Evolutionary conservation across 1,139 yeast species (phyloP).

Genomic region (Zygoascus meyerae): DNA sequence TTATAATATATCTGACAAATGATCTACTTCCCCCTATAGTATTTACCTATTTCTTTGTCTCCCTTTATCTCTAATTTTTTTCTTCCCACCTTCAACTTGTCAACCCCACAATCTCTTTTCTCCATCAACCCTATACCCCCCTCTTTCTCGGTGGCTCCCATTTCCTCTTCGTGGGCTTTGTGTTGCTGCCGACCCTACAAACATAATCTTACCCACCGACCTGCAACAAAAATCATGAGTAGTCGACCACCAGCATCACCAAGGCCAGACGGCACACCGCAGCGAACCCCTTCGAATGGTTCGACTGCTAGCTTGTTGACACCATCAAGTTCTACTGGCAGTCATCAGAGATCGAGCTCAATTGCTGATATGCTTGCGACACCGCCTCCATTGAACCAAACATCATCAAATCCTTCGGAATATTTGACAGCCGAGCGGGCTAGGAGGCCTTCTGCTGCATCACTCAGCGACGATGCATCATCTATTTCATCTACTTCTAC

Average conservation of each 20-base stretch:
- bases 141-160: too few relatives aligned
- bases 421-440: constrained; percentile 1
- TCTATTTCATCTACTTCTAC: constrained; percentile 24
- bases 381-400: constrained; percentile 60
- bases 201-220: background rate
- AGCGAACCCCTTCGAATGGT: constrained; percentile 5
- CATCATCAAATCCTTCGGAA: constrained; percentile 8
- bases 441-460: constrained; percentile 9
- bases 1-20: too few relatives aligned
- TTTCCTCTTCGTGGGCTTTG: background rate
- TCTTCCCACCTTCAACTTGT: too few relatives aligned
- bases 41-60: too few relatives aligned
- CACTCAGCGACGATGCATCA: constrained; percentile 9
- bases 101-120: too few relatives aligned
- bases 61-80: too few relatives aligned
- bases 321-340: background rate
- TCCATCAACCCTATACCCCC: too few relatives aligned
- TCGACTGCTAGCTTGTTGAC: background rate
- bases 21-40: too few relatives aligned
- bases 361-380: constrained; percentile 78
- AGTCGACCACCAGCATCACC: constrained; percentile 5
- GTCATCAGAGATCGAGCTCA: constrained; percentile 33
- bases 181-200: background rate
- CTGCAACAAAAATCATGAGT: background rate
- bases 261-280: constrained; percentile 6